These are phyloP conservation scores for Metschnikowia lunata DNA, from an alignment of 805 yeast species.

Conservation along the genomic window DNA sequence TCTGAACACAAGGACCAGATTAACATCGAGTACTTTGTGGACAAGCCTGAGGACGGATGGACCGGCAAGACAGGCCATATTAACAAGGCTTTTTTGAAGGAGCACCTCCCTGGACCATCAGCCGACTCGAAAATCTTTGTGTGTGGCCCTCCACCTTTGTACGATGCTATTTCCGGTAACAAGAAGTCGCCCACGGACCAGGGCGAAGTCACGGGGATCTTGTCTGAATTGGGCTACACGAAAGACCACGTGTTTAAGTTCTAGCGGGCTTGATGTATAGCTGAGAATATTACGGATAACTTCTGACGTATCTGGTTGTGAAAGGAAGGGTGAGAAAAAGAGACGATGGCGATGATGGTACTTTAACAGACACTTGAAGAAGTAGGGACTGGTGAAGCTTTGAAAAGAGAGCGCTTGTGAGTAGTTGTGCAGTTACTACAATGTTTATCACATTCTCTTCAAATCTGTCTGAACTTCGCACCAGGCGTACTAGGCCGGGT, in stretches of 20 bases:
- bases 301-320: no score
- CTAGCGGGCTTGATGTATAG: constrained; percentile 28
- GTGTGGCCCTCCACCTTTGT: constrained; percentile 94
- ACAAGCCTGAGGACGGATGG: constrained; percentile 50
- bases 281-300: no score
- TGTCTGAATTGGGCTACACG: constrained; percentile 82
- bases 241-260: constrained; percentile 89
- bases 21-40: constrained; percentile 74
- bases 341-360: no score
- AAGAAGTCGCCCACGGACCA: constrained; percentile 87
- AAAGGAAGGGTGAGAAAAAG: no score
- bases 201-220: constrained; percentile 88
- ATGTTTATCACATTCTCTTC: no score
- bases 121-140: constrained; percentile 66
- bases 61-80: constrained; percentile 71
- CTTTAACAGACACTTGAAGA: no score
- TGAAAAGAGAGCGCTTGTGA: no score
- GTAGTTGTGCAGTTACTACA: no score
- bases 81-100: constrained; percentile 63
- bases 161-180: constrained; percentile 80
- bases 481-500: no score
- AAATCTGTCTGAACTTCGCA: no score
- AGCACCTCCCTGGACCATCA: constrained; percentile 59
- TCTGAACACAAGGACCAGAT: constrained; percentile 72
- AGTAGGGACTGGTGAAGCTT: no score